Evolutionary conservation across 371 early-diverging fungal species (phyloP).

Genomic region (Mortierella sp.): DNA sequence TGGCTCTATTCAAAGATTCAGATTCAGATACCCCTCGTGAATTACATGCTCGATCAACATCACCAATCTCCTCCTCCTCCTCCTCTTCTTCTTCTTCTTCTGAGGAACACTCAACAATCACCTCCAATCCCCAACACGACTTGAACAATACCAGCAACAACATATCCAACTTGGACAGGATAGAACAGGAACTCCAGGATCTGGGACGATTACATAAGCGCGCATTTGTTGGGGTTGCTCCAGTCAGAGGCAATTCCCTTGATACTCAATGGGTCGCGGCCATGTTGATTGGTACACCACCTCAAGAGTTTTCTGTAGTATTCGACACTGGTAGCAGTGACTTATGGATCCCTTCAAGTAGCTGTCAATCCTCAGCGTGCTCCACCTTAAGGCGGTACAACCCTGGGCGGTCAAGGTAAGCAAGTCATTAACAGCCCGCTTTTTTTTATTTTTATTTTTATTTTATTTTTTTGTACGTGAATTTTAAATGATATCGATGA

Average conservation of each 20-base stretch:
- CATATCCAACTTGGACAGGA: not conserved
- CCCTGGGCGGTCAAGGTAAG: conserved; percentile 42
- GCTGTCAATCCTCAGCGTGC: conserved; percentile 27
- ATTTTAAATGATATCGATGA: too few species aligned
- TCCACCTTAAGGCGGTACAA: conserved; percentile 33
- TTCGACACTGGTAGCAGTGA: conserved; percentile 55
- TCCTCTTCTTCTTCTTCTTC: not conserved
- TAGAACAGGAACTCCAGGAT: not conserved
- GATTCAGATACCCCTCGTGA: not conserved
- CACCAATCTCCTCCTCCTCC: not conserved
- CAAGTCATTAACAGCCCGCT: not conserved
- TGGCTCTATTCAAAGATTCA: not conserved
- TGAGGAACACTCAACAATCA: not conserved
- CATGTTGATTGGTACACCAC: conserved; percentile 38
- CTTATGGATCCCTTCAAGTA: conserved; percentile 40
- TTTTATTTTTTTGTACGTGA: too few species aligned
- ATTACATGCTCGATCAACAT: not conserved
- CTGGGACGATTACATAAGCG: conserved; percentile 18
- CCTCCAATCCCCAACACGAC: not conserved
- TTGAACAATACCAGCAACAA: not conserved
- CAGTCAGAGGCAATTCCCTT: conserved; percentile 39
- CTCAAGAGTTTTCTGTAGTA: conserved; percentile 51
- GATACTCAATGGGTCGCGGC: conserved; percentile 57
- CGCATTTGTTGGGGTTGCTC: conserved; percentile 44
- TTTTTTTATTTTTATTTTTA: not conserved